Conservation (phyloP, 225 moss, liverwort and hornwort genomes). For the Sphagnum contortum region DNA sequence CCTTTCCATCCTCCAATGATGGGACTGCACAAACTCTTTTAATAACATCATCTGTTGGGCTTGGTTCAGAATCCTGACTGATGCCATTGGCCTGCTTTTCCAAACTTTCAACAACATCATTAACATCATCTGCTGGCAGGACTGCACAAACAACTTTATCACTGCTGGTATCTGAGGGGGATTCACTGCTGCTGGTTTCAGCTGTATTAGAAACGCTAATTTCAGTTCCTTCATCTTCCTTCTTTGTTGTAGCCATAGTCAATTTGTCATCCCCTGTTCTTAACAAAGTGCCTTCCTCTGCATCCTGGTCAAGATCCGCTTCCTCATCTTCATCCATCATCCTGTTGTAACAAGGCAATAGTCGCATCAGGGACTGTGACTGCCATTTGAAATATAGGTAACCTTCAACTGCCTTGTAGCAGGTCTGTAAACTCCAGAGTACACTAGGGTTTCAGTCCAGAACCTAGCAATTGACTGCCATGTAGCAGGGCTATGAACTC, state of each 20-base stretch:
- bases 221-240: conserved; percentile 16
- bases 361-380: too few species aligned
- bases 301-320: conserved; percentile 32
- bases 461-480: not conserved
- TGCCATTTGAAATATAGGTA: not conserved
- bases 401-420: not conserved
- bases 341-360: conserved; percentile 13
- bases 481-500: not conserved
- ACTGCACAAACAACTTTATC: not conserved
- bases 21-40: not conserved
- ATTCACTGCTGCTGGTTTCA: not conserved
- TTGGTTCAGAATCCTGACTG: not conserved
- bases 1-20: not conserved
- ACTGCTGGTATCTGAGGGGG: not conserved
- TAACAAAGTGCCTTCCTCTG: conserved; percentile 26
- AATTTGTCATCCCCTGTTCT: conserved; percentile 27
- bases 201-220: not conserved
- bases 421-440: not conserved
- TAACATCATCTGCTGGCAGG: too few species aligned
- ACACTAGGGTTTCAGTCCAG: not conserved
- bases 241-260: conserved; percentile 26
- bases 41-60: not conserved
- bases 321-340: conserved; percentile 37
- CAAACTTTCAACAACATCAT: conserved; percentile 1
- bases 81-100: conserved; percentile 1